phyloP scores from a whole-genome alignment of 108 stramenopile species.

The Cyclotella cryptica region DNA sequence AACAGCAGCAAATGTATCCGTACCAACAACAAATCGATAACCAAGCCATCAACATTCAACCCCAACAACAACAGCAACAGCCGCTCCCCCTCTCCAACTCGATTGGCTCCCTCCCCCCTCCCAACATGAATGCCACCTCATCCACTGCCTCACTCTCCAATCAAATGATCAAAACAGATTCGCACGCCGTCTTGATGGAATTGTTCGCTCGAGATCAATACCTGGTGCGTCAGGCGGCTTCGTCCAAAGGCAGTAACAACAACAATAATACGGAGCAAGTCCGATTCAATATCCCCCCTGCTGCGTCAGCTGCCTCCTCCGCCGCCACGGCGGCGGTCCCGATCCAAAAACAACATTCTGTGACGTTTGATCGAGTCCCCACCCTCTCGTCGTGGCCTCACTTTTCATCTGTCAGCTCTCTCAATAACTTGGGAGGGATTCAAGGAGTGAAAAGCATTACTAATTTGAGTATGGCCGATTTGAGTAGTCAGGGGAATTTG shows the following conservation, averaged over 20 bases:
- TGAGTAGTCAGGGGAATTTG: slow-evolving; percentile 86
- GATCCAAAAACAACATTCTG: slow-evolving; percentile 54
- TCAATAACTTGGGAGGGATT: slow-evolving; percentile 87
- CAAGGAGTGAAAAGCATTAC: slow-evolving; percentile 93
- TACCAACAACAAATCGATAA: slow-evolving; percentile 24
- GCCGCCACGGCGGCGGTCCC: slow-evolving; percentile 7
- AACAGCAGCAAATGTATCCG: slow-evolving; percentile 40
- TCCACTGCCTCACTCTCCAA: slow-evolving; percentile 32
- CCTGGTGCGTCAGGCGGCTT: slow-evolving; percentile 79
- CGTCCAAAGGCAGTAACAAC: slow-evolving; percentile 28
- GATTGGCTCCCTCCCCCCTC: slow-evolving; percentile 54
- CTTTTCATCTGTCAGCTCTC: slow-evolving; percentile 86
- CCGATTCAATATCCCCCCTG: slow-evolving; percentile 31
- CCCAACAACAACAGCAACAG: slow-evolving; percentile 26
- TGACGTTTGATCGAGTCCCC: slow-evolving; percentile 67
- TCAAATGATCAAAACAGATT: slow-evolving; percentile 85
- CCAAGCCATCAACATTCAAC: slow-evolving; percentile 4
- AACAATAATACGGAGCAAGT: slow-evolving; percentile 10
- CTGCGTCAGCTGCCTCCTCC: neutral
- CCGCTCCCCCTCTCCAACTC: slow-evolving; percentile 50
- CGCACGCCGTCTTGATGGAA: slow-evolving; percentile 93
- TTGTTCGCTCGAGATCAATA: slow-evolving; percentile 93
- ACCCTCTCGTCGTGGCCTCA: slow-evolving; percentile 90
- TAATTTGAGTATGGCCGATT: slow-evolving; percentile 83
- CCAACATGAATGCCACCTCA: slow-evolving; percentile 19